Evolutionary conservation across 1,139 yeast genomes (phyloP).

Genomic region (Yamadazyma dendronema): DNA sequence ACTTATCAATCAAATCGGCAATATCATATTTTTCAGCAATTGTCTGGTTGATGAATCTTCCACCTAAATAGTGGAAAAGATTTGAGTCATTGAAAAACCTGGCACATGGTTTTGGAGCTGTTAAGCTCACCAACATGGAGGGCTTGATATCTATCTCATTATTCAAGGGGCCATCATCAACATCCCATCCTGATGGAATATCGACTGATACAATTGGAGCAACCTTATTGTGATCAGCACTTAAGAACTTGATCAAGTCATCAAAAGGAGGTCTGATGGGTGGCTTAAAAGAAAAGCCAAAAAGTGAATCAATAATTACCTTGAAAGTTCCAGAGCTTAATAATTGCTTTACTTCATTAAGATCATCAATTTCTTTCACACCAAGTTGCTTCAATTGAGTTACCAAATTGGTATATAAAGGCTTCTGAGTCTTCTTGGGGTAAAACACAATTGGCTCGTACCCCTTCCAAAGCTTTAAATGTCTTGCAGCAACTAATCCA

Average conservation of each 20-base stretch:
- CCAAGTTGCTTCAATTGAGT: conserved; percentile 61
- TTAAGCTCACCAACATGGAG: conserved; percentile 69
- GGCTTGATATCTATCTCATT: conserved; percentile 50
- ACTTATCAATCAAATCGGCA: conserved; percentile 35
- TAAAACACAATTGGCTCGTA: conserved; percentile 69
- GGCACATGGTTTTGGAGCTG: conserved; percentile 94
- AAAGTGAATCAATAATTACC: conserved; percentile 73
- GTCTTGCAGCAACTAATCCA: conserved; percentile 94
- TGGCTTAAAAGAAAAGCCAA: conserved; percentile 91
- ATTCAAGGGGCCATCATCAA: conserved; percentile 70
- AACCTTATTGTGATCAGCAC: conserved; percentile 26
- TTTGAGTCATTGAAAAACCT: conserved; percentile 28
- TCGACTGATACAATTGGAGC: conserved; percentile 79
- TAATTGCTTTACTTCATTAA: conserved; percentile 34
- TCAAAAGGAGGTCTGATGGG: conserved; percentile 83
- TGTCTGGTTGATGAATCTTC: conserved; percentile 67
- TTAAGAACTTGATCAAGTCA: conserved; percentile 50
- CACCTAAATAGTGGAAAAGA: conserved; percentile 77
- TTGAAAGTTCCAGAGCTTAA: conserved; percentile 17
- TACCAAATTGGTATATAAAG: conserved; percentile 44
- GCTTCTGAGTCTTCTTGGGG: conserved; percentile 55
- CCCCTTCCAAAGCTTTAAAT: conserved; percentile 70
- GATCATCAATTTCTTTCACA: conserved; percentile 41
- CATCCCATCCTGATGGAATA: conserved; percentile 97
- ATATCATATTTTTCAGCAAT: conserved; percentile 76